A percentile compares a stretch with the other conserved stretches of the same genome.
Conservation (phyloP, 2,329 filamentous ascomycete genomes). For the Coniochaeta sp. region DNA sequence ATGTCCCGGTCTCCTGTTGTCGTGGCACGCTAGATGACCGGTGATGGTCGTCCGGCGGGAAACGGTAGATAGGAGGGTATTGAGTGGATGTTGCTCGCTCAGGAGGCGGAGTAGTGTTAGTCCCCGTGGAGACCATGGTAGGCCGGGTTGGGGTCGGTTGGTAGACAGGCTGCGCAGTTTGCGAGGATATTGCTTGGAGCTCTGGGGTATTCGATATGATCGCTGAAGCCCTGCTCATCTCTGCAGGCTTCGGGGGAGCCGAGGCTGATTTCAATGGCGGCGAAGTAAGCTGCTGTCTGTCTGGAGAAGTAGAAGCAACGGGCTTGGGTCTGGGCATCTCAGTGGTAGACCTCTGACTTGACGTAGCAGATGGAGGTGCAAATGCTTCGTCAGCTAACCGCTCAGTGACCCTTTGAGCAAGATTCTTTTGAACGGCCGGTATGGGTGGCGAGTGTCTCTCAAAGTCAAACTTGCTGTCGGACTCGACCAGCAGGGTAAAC, state of each 20-base stretch:
- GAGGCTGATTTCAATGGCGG: slow-evolving; percentile 30
- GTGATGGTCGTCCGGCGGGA: slow-evolving; percentile 30
- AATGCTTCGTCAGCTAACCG: slow-evolving; percentile 83
- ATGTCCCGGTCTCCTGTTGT: slow-evolving; percentile 21
- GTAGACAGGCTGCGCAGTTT: slow-evolving; percentile 24
- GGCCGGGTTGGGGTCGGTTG: slow-evolving; percentile 25
- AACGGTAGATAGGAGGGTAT: slow-evolving; percentile 31
- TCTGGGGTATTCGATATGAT: slow-evolving; percentile 59
- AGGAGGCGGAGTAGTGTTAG: slow-evolving; percentile 63
- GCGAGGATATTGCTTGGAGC: slow-evolving; percentile 48
- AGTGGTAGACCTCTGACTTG: slow-evolving; percentile 19
- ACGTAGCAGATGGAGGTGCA: slow-evolving; percentile 17
- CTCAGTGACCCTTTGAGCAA: slow-evolving; percentile 64
- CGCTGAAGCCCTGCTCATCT: slow-evolving; percentile 54
- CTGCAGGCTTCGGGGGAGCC: slow-evolving; percentile 32
- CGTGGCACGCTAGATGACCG: slow-evolving; percentile 32
- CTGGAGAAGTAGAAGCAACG: slow-evolving; percentile 14
- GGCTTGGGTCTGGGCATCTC: slow-evolving; percentile 24
- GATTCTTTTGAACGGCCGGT: slow-evolving; percentile 39
- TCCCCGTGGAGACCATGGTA: slow-evolving; percentile 55
- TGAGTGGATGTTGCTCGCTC: slow-evolving; percentile 43
- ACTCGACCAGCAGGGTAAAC: slow-evolving; percentile 83
- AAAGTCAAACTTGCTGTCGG: slow-evolving; percentile 79
- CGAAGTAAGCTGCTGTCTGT: slow-evolving; percentile 18
- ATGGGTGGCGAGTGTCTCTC: slow-evolving; percentile 46